Evolutionary conservation across 2,329 filamentous ascomycete genomes (phyloP).

Genomic region (Aspergillus piperis): DNA sequence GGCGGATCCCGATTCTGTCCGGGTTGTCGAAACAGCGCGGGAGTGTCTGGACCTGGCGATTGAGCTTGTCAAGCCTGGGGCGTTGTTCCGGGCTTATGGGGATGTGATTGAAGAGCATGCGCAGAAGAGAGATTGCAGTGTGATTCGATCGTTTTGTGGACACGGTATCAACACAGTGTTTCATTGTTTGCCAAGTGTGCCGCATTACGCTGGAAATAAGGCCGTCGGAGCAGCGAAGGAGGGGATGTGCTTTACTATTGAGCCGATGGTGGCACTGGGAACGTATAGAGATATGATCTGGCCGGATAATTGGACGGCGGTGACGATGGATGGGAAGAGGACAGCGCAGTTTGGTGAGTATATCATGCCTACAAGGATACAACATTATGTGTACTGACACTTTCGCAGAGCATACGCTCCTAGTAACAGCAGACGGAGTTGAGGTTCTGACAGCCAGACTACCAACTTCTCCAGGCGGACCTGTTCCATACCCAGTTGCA

Average conservation of each 20-base stretch:
- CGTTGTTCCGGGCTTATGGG: slow-evolving; percentile 81
- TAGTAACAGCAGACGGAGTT: slow-evolving; percentile 76
- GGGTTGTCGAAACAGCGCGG: slow-evolving; percentile 80
- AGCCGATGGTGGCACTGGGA: slow-evolving; percentile 89
- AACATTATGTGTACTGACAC: slow-evolving; percentile 11
- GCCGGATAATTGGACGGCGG: slow-evolving; percentile 96
- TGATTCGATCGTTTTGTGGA: slow-evolving; percentile 87
- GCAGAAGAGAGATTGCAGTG: slow-evolving; percentile 73
- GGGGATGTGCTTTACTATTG: slow-evolving; percentile 95
- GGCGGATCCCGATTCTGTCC: slow-evolving; percentile 76
- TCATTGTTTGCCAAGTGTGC: slow-evolving; percentile 86
- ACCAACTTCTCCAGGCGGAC: slow-evolving; percentile 69
- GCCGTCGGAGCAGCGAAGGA: slow-evolving; percentile 84
- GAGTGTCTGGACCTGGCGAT: slow-evolving; percentile 83
- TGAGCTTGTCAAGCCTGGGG: slow-evolving; percentile 82
- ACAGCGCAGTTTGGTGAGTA: slow-evolving; percentile 76
- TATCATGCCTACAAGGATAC: not conserved
- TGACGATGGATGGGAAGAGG: slow-evolving; percentile 79
- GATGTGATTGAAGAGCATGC: slow-evolving; percentile 85
- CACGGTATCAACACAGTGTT: slow-evolving; percentile 89
- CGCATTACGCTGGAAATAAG: slow-evolving; percentile 95
- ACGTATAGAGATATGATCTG: slow-evolving; percentile 84
- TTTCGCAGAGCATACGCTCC: slow-evolving; percentile 66
- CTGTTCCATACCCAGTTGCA: slow-evolving; percentile 55
- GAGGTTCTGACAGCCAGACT: slow-evolving; percentile 72